Percentiles rank a stretch among this genome's conserved stretches.
Conservation (phyloP, 2,329 filamentous ascomycete species). For the Laburnicola sp. region DNA sequence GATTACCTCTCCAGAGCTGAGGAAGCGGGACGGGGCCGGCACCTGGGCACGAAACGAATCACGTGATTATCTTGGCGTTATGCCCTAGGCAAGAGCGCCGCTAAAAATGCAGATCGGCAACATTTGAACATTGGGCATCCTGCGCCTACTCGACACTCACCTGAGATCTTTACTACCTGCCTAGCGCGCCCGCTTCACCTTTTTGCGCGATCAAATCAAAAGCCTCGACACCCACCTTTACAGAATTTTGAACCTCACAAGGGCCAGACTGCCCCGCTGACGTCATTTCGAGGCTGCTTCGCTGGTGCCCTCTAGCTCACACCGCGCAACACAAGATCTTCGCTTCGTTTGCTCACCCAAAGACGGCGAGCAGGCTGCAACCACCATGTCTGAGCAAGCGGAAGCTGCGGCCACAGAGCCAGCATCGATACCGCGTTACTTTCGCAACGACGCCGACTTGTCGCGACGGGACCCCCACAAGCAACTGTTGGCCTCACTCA, state of each 20-base stretch:
- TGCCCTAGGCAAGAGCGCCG: not conserved
- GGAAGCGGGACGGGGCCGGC: no score
- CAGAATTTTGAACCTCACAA: not conserved
- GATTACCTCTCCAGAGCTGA: no score
- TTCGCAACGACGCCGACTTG: slow-evolving; percentile 46
- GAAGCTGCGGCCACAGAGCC: slow-evolving; percentile 24
- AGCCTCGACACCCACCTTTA: not conserved
- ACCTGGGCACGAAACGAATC: no score
- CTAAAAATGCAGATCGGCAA: slow-evolving; percentile 3
- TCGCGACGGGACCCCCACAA: slow-evolving; percentile 52
- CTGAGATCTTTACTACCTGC: not conserved
- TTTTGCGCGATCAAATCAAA: no score
- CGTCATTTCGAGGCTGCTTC: slow-evolving; percentile 19
- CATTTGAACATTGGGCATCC: slow-evolving; percentile 3
- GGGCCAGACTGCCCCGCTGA: slow-evolving; percentile 20
- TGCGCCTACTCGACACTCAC: not conserved
- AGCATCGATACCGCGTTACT: slow-evolving; percentile 45
- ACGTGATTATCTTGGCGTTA: not conserved
- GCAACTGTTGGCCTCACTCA: slow-evolving; percentile 55
- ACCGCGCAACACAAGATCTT: not conserved
- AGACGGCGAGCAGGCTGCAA: not conserved
- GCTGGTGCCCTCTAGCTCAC: not conserved
- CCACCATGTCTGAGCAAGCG: slow-evolving; percentile 34
- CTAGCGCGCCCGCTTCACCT: no score
- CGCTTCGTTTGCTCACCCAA: not conserved